Percentiles rank a stretch among this genome's conserved stretches.
phyloP scores from a whole-genome alignment of 352 stramenopile genomes.

The Pythium vanterpoolii region DNA sequence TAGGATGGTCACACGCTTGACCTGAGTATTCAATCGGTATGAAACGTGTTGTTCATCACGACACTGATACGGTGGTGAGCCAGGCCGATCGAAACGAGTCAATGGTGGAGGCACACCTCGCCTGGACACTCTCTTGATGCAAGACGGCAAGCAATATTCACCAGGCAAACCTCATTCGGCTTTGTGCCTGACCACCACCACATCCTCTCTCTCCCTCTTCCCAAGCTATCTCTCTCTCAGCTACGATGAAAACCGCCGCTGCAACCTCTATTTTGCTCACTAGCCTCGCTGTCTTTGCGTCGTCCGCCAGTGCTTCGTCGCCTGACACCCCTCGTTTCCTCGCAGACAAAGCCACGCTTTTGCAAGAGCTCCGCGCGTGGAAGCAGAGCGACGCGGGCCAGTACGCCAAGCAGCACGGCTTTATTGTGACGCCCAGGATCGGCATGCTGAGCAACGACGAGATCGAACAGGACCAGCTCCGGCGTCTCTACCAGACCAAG shows the following conservation, averaged over 20 bases:
- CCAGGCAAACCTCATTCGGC: conserved; percentile 1
- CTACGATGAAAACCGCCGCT: conserved; percentile 26
- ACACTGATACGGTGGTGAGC: no score
- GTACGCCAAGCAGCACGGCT: conserved; percentile 46
- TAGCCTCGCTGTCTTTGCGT: conserved; percentile 12
- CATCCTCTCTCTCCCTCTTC: neutral
- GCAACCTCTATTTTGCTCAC: conserved; percentile 26
- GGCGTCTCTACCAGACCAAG: conserved; percentile 62
- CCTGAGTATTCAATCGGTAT: no score
- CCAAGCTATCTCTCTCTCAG: neutral
- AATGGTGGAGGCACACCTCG: no score
- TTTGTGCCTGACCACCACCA: neutral
- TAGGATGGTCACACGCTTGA: neutral
- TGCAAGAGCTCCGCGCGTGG: conserved; percentile 42
- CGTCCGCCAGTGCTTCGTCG: conserved; percentile 17
- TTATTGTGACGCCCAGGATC: conserved; percentile 25
- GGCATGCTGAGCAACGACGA: conserved; percentile 10
- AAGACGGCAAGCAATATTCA: no score
- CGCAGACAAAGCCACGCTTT: conserved; percentile 34
- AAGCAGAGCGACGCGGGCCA: conserved; percentile 45
- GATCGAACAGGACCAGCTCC: conserved; percentile 40
- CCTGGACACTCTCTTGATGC: no score
- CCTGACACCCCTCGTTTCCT: conserved; percentile 45
- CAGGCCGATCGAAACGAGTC: no score
- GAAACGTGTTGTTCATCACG: no score